Conservation (phyloP, 768 basidiomycete genomes). For the Coprinopsis marcescibilis region DNA sequence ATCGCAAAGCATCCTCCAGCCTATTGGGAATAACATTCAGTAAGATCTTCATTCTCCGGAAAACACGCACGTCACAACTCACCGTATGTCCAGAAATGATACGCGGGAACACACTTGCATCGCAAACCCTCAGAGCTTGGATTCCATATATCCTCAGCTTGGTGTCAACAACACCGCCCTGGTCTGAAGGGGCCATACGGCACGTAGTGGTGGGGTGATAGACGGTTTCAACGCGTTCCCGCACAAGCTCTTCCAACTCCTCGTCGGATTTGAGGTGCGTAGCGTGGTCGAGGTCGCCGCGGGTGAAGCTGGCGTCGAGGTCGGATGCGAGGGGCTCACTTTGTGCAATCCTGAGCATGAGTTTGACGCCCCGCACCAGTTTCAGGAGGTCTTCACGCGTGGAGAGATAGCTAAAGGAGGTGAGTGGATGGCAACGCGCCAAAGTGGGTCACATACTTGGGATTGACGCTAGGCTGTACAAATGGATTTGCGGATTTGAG, state of each 20-base stretch:
- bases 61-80: slow-evolving; percentile 14
- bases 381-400: slow-evolving; percentile 36
- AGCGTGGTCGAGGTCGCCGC: slow-evolving; percentile 35
- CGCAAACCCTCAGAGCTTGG: slow-evolving; percentile 38
- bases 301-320: slow-evolving; percentile 28
- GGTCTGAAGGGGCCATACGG: slow-evolving; percentile 34
- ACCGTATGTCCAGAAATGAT: slow-evolving; percentile 46
- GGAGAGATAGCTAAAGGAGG: slow-evolving; percentile 31
- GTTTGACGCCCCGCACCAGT: slow-evolving; percentile 35
- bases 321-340: slow-evolving; percentile 33
- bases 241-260: slow-evolving; percentile 37
- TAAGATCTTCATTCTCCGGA: background rate
- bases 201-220: slow-evolving; percentile 45
- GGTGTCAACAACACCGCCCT: slow-evolving; percentile 35
- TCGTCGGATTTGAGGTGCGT: slow-evolving; percentile 32
- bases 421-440: background rate
- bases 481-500: slow-evolving; percentile 39
- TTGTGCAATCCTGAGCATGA: slow-evolving; percentile 33
- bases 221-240: slow-evolving; percentile 38
- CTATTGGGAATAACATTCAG: slow-evolving; percentile 7
- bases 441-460: slow-evolving; percentile 26
- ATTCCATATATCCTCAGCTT: slow-evolving; percentile 36
- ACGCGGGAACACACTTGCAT: slow-evolving; percentile 42
- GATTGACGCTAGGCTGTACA: slow-evolving; percentile 38
- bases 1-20: slow-evolving; percentile 26